phyloP scores from a whole-genome alignment of 2,329 filamentous ascomycete genomes.

The Diaporthe australafricana region DNA sequence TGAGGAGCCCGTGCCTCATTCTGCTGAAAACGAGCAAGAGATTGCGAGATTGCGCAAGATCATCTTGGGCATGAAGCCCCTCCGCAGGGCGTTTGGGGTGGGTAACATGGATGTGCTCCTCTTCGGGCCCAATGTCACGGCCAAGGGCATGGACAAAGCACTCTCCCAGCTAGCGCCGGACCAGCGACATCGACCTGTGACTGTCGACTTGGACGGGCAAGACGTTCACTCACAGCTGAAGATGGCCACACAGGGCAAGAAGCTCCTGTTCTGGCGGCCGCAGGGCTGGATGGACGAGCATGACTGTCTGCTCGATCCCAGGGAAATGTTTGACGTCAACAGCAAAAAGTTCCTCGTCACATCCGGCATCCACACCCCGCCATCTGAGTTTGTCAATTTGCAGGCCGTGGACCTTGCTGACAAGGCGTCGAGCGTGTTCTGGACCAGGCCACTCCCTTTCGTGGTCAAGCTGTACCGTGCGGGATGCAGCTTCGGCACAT shows the following conservation, averaged over 20 bases:
- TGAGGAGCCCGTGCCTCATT: slow-evolving; percentile 42
- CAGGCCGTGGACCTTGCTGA: slow-evolving; percentile 29
- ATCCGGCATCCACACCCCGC: slow-evolving; percentile 40
- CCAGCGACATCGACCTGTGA: slow-evolving; percentile 38
- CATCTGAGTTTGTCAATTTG: slow-evolving; percentile 37
- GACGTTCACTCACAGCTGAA: slow-evolving; percentile 32
- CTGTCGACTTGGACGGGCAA: slow-evolving; percentile 37
- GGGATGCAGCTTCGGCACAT: slow-evolving; percentile 42
- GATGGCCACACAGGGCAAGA: slow-evolving; percentile 31
- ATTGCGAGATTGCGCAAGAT: slow-evolving; percentile 38
- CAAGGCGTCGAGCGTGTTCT: slow-evolving; percentile 28
- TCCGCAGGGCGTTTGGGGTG: slow-evolving; percentile 41
- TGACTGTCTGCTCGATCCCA: slow-evolving; percentile 40
- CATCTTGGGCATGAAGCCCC: slow-evolving; percentile 42
- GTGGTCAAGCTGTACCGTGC: slow-evolving; percentile 42
- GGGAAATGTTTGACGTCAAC: slow-evolving; percentile 41
- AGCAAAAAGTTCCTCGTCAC: slow-evolving; percentile 41
- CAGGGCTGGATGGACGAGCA: slow-evolving; percentile 42
- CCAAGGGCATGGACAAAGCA: slow-evolving; percentile 37
- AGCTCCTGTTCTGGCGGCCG: slow-evolving; percentile 42
- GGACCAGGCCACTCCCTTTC: slow-evolving; percentile 38
- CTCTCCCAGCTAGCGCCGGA: slow-evolving; percentile 39
- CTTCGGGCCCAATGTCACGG: slow-evolving; percentile 39
- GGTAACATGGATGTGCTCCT: slow-evolving; percentile 41
- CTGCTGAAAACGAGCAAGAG: slow-evolving; percentile 35